A percentile compares a stretch with the other conserved stretches of the same genome.
These are phyloP conservation scores for Cutaneotrichosporon arboriforme DNA, from an alignment of 1,284 basidiomycete species.

Conservation along the genomic window DNA sequence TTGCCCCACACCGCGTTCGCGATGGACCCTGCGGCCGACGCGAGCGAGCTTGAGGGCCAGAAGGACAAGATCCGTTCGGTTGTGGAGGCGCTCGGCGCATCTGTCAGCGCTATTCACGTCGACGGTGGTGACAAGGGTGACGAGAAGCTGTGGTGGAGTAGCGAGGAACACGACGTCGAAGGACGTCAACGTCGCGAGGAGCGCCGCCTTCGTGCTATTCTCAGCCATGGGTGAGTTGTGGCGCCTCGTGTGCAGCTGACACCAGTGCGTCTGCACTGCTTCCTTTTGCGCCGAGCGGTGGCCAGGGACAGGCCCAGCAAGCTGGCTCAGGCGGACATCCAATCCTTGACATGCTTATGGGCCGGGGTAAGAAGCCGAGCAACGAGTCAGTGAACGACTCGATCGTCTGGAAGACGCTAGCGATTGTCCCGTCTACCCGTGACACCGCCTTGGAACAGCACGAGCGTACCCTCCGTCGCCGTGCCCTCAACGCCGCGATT, in stretches of 20 bases:
- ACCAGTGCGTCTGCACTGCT: constrained; percentile 16
- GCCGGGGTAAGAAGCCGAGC: constrained; percentile 9
- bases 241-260: neutral
- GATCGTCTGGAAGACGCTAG: constrained; percentile 52
- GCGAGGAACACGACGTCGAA: constrained; percentile 31
- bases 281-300: constrained; percentile 5
- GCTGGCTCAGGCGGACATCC: constrained; percentile 2
- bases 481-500: constrained; percentile 34
- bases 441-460: constrained; percentile 56
- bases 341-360: constrained; percentile 14
- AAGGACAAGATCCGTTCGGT: constrained; percentile 23
- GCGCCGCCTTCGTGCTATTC: constrained; percentile 24
- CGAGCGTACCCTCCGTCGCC: constrained; percentile 58
- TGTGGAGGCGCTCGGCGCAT: constrained; percentile 20
- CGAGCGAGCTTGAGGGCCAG: constrained; percentile 31
- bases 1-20: constrained; percentile 44
- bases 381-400: neutral
- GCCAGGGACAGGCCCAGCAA: too few species aligned
- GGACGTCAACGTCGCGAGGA: constrained; percentile 27
- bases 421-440: constrained; percentile 63
- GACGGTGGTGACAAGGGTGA: constrained; percentile 14
- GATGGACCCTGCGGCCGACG: constrained; percentile 45
- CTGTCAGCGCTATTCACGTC: constrained; percentile 16
- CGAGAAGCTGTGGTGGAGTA: constrained; percentile 36
- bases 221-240: constrained; percentile 17